Conservation (phyloP, 805 yeast species). For the Cyberlindnera maclurae region DNA sequence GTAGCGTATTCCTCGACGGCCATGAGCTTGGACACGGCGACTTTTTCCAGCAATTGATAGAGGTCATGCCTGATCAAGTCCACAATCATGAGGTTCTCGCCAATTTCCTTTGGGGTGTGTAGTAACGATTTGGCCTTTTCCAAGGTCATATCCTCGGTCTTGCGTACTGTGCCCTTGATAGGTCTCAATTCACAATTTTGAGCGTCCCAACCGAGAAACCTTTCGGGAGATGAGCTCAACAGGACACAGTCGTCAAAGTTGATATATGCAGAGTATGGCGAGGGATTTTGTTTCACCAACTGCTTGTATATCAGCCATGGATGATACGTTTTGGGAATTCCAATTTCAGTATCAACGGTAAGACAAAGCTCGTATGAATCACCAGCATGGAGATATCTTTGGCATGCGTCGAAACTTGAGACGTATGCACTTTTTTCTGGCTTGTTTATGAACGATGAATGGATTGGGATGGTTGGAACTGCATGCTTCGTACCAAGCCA, state of each 20-base stretch:
- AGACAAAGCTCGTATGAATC: conserved; percentile 92
- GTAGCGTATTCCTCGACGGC: conserved; percentile 86
- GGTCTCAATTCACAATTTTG: conserved; percentile 75
- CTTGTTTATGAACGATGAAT: conserved; percentile 23
- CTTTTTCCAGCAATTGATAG: conserved; percentile 55
- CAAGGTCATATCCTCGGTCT: conserved; percentile 43
- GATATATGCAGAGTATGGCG: conserved; percentile 85
- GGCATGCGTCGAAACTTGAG: conserved; percentile 53
- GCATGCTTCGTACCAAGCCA: conserved; percentile 1
- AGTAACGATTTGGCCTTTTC: conserved; percentile 58
- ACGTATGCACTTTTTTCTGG: conserved; percentile 53
- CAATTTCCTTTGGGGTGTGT: conserved; percentile 85
- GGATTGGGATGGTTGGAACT: neutral
- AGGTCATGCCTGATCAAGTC: conserved; percentile 92
- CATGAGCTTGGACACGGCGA: conserved; percentile 76
- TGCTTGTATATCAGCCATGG: conserved; percentile 81
- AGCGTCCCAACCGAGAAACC: conserved; percentile 74
- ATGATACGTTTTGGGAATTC: conserved; percentile 38
- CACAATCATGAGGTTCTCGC: conserved; percentile 95
- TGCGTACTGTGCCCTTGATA: conserved; percentile 90
- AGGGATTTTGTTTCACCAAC: conserved; percentile 69
- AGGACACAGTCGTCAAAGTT: conserved; percentile 53
- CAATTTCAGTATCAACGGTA: conserved; percentile 64
- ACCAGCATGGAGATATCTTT: conserved; percentile 62
- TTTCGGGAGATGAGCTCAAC: conserved; percentile 89